Evolutionary conservation across 139 green algal species (phyloP).

Genomic region (Edaphochlamys debaryana): DNA sequence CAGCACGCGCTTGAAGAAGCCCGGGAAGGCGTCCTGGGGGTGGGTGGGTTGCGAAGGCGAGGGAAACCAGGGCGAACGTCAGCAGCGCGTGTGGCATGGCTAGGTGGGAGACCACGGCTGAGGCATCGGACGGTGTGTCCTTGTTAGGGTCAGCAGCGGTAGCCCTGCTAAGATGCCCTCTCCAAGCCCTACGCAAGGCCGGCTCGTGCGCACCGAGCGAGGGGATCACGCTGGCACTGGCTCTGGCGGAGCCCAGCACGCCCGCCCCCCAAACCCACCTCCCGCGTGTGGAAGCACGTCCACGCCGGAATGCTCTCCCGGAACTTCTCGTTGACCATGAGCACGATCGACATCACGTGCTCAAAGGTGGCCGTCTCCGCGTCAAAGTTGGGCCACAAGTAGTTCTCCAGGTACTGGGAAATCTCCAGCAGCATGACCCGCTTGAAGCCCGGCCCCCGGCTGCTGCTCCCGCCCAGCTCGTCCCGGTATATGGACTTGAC

Average conservation of each 20-base stretch:
- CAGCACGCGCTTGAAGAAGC: conserved; percentile 82
- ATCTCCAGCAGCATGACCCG: conserved; percentile 87
- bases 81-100: too few species aligned
- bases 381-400: conserved; percentile 92
- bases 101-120: too few species aligned
- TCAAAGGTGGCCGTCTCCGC: conserved; percentile 58
- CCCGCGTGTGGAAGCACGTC: conserved; percentile 73
- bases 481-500: conserved; percentile 73
- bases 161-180: too few species aligned
- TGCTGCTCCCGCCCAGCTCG: conserved; percentile 65
- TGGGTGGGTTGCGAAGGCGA: not conserved
- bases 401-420: conserved; percentile 95
- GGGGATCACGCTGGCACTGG: too few species aligned
- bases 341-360: conserved; percentile 90
- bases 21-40: conserved; percentile 77
- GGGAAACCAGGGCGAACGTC: not conserved
- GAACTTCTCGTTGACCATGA: conserved; percentile 98
- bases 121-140: too few species aligned
- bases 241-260: too few species aligned
- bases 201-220: too few species aligned
- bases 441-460: conserved; percentile 58
- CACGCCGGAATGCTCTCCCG: conserved; percentile 86
- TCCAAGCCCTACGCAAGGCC: too few species aligned
- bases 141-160: too few species aligned
- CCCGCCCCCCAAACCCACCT: too few species aligned